Evolutionary conservation across 2,329 filamentous ascomycete genomes (phyloP).

Genomic region (Calonectria henricotiae): DNA sequence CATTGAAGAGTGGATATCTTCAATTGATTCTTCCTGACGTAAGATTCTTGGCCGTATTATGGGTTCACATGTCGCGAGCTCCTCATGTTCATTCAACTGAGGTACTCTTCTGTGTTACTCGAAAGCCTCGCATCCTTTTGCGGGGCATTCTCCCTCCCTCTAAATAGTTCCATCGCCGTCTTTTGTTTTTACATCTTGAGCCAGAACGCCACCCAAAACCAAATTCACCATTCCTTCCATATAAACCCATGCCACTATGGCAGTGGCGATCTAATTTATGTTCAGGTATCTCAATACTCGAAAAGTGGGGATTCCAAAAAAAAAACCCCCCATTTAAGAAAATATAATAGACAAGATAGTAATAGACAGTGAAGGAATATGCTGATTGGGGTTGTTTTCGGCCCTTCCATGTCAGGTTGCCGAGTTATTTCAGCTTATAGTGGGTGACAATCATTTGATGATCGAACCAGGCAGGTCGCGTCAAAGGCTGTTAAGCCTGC

Average conservation of each 20-base stretch:
- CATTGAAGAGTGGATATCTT: not conserved
- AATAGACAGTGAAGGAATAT: not conserved
- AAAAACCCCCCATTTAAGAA: not conserved
- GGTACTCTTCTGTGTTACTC: not conserved
- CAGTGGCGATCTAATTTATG: constrained; percentile 6
- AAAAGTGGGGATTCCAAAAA: not conserved
- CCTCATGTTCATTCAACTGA: not conserved
- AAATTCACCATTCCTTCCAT: not conserved
- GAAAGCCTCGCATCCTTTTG: not conserved
- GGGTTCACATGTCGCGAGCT: not conserved
- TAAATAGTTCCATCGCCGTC: not conserved
- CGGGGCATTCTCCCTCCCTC: not conserved
- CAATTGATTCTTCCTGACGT: constrained; percentile 18
- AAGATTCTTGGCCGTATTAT: constrained; percentile 13
- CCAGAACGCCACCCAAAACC: constrained; percentile 35
- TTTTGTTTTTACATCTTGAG: not conserved
- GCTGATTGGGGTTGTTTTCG: not conserved
- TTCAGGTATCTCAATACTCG: constrained; percentile 12
- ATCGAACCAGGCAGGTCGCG: not conserved
- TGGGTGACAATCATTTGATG: constrained; percentile 8
- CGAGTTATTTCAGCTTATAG: not conserved
- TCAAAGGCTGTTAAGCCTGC: constrained; percentile 8
- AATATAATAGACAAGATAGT: not conserved
- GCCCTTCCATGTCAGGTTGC: not conserved
- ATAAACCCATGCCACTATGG: not conserved